Evolutionary conservation across 768 basidiomycete genomes (phyloP), one percentile per base, ranked within the genome.

Genomic region (Lentinula boryana): DNA sequence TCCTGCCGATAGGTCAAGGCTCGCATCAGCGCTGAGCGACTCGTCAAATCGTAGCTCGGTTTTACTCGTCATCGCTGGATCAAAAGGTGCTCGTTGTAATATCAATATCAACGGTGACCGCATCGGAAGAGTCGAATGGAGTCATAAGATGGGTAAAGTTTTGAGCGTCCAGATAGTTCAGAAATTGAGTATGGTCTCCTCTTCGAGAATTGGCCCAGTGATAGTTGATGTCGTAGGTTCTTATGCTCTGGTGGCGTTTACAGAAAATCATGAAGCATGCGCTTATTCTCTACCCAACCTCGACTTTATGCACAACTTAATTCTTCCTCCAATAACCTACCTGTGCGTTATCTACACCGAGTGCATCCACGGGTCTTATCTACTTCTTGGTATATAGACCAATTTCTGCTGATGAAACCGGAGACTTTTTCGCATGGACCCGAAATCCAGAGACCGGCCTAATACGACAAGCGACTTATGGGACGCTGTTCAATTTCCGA

Each of bases 71-170:
- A 74, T 78, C 1, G 81, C 82, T 12, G 85, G 87, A 18, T 70
- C 72, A 9, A 88, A 83, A 65, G 84, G 85, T 56, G 87, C 81
- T 2, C 76, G 84, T 62, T 79, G 77, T 55, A 76, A 78, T 50
- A 71, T 80, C 4, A 81, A 87, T 65, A 76, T 91, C 40, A 84
- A 76, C 50, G 91, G 91, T 3, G 84, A 89, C 13, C 77, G 82
- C 49, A 70, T 92, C 18, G 84, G 80, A 4, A 89, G 84, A 69
- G 80, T 77, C 1, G 89, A 93, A 18, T 86, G 89, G 84, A 74
- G 76, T 18, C 55, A 56, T 41, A 85, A 84, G 65, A 66, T 69
- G 13, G 87, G 86, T 8, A 70, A 70, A 6, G 80, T 86, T 10
- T 73, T 80, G 31, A 70, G 73, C 43, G 78, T 77, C 6, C 80